Evolutionary conservation across 2,329 filamentous ascomycete species (phyloP).

Genomic region (Microcyclosporella mali): DNA sequence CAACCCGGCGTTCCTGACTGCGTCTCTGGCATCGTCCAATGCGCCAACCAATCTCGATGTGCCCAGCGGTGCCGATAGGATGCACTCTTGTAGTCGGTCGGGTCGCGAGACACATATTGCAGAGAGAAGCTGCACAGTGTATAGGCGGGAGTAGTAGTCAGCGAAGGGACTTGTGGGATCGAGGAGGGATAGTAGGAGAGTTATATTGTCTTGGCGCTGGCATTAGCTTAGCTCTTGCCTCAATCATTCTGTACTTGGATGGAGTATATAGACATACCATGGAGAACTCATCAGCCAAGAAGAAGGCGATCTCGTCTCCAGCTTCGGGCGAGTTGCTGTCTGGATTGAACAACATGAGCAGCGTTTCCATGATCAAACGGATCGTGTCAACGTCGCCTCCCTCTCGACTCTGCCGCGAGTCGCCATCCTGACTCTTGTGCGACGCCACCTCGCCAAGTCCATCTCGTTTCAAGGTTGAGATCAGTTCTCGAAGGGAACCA

Average conservation of each 20-base stretch:
- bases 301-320: constrained; percentile 90
- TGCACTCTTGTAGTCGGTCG: constrained; percentile 89
- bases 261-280: constrained; percentile 55
- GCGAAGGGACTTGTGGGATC: constrained; percentile 78
- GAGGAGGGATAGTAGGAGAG: constrained; percentile 79
- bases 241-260: constrained; percentile 1
- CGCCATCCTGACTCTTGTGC: constrained; percentile 19
- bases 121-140: constrained; percentile 80
- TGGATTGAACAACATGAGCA: constrained; percentile 83
- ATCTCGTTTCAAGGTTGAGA: constrained; percentile 78
- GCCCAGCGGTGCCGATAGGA: constrained; percentile 80
- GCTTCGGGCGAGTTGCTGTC: constrained; percentile 68
- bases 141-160: constrained; percentile 61
- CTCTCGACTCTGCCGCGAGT: constrained; percentile 48
- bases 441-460: constrained; percentile 28
- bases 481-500: constrained; percentile 81
- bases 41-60: constrained; percentile 78
- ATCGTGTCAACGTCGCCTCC: constrained; percentile 83
- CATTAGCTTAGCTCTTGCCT: constrained; percentile 44
- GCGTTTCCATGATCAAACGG: constrained; percentile 88
- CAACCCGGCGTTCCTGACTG: constrained; percentile 78
- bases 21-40: constrained; percentile 79
- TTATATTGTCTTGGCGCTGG: constrained; percentile 90
- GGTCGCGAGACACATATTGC: constrained; percentile 80
- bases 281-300: constrained; percentile 96